Base-by-base conservation (phyloP, 257 asterid genomes). In the Solanum chiquidenum region DNA sequence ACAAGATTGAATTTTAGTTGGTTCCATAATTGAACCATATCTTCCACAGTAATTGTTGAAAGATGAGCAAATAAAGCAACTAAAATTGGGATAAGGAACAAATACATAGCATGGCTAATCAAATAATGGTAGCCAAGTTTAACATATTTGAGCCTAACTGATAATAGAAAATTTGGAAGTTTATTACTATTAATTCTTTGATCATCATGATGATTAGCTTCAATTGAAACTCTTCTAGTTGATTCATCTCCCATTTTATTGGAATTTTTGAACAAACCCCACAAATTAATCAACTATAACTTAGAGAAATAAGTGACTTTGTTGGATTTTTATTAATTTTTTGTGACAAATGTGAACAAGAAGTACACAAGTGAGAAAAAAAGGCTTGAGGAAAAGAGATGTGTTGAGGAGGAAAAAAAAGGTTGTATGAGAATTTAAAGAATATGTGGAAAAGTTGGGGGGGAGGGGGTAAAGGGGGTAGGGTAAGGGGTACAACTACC, bases 101-200 rank as follows among this genome's bases (percentile, higher is more conserved):
- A 37, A 75, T 94, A 93, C 94, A 93, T 89, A 21, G 92, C 92
- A 84, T 93, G 92, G 6, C 92, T 89, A 27, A 95, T 91, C 44
- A 93, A 84, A 86, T 93, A 93, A 66, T 94, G 98, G 85, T 92
- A 94, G 0, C 98, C 98, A 3, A 94, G 95, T 73, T 95, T 94
- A 21, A 94, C 95, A 84, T 95, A 94, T 80, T 94, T 93, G 58
- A 93, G 95, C 86, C 86, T 82, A 9, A 93, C 93, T 3, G 96
- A 92, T 9, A 86, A 86, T 29, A 91, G 93, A 87, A 94, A 92
- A 86, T 93, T 93, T 2, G 98, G 98, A 86, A 94, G 94, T 11
- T 86, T 89, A 9, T 88, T 52, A 20, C 21, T 42, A 79, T 10
- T 74, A 72, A n/a, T 38, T 42, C 12, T 76, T n/a, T 72, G 25